Evolutionary conservation across 441 rosid genomes (phyloP).

Genomic region (Metrosideros polymorpha): DNA sequence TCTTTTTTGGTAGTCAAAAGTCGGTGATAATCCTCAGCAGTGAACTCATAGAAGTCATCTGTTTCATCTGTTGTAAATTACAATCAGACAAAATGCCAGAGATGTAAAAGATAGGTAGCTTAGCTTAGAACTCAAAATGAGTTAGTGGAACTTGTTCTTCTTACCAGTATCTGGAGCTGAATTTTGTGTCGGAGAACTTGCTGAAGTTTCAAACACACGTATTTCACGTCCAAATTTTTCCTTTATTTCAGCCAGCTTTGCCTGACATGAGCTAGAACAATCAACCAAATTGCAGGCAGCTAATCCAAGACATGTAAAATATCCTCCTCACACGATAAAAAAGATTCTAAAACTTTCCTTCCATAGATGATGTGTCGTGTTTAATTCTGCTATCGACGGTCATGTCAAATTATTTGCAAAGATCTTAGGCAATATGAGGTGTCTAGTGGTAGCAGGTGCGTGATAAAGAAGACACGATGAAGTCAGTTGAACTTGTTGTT

Average conservation of each 20-base stretch:
- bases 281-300: neutral
- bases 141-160: neutral
- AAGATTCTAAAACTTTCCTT: neutral
- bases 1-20: slow-evolving; percentile 46
- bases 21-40: slow-evolving; percentile 69
- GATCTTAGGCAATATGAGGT: neutral
- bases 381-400: neutral
- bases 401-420: neutral
- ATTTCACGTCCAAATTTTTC: slow-evolving; percentile 72
- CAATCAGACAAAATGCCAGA: neutral
- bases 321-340: neutral
- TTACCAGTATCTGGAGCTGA: slow-evolving; percentile 36
- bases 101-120: neutral
- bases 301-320: neutral
- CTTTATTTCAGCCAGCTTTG: slow-evolving; percentile 45
- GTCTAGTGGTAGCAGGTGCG: neutral
- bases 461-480: neutral
- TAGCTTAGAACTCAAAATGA: neutral
- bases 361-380: neutral
- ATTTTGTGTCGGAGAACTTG: slow-evolving; percentile 23
- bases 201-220: slow-evolving; percentile 64
- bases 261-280: slow-evolving; percentile 23
- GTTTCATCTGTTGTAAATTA: slow-evolving; percentile 39
- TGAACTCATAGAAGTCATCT: slow-evolving; percentile 80
- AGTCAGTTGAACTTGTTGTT: neutral